phyloP scores from a whole-genome alignment of 2,329 filamentous ascomycete genomes.

The Paraconiothyrium sp. region DNA sequence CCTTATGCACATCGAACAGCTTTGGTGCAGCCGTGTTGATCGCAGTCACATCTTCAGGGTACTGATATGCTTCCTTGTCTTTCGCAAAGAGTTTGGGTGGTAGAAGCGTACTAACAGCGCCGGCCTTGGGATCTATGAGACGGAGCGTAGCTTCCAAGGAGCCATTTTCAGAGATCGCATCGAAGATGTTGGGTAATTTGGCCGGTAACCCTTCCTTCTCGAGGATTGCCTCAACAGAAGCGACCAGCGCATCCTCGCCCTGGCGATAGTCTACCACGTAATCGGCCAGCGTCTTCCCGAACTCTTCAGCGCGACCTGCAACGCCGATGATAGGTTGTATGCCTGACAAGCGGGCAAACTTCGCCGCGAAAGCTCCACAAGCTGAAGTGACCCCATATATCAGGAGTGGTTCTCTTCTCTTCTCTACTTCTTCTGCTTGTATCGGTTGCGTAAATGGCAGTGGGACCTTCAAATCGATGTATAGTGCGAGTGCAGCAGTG shows the following conservation, averaged over 20 bases:
- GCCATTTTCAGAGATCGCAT: conserved; percentile 66
- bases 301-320: conserved; percentile 50
- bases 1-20: conserved; percentile 31
- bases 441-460: neutral
- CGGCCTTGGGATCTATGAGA: conserved; percentile 11
- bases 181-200: conserved; percentile 63
- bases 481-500: conserved; percentile 58
- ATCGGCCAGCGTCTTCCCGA: conserved; percentile 52
- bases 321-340: conserved; percentile 56
- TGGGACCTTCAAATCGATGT: conserved; percentile 53
- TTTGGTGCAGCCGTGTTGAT: conserved; percentile 31
- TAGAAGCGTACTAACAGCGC: conserved; percentile 9
- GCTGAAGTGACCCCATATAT: conserved; percentile 55
- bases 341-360: conserved; percentile 51
- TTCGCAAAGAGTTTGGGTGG: conserved; percentile 17
- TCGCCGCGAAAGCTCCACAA: conserved; percentile 54
- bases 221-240: conserved; percentile 48
- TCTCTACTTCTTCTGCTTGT: neutral
- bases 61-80: conserved; percentile 9
- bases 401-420: conserved; percentile 35
- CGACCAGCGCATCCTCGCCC: conserved; percentile 63
- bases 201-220: conserved; percentile 53
- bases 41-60: conserved; percentile 11
- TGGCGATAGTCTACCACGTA: conserved; percentile 63
- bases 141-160: conserved; percentile 18